phyloP scores from a whole-genome alignment of 1,284 basidiomycete genomes.

The Cutaneotrichosporon mucoides region DNA sequence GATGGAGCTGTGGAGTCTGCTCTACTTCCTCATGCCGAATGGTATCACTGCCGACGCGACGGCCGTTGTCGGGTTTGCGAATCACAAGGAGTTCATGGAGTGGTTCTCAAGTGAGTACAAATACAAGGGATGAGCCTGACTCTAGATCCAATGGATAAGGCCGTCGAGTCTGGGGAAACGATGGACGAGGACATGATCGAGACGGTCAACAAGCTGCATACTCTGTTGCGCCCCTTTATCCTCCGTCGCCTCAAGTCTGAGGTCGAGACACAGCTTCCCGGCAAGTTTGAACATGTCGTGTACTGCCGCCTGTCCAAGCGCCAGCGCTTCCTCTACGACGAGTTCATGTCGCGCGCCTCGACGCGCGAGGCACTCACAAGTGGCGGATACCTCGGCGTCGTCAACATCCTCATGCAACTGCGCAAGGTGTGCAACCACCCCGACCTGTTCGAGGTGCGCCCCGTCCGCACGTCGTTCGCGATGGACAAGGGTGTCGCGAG shows the following conservation, averaged over 20 bases:
- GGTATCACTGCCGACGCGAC: constrained; percentile 51
- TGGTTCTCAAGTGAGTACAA: constrained; percentile 87
- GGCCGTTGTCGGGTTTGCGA: constrained; percentile 75
- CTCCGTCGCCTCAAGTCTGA: constrained; percentile 93
- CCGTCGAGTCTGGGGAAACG: constrained; percentile 77
- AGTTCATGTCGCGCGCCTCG: constrained; percentile 90
- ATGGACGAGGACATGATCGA: constrained; percentile 80
- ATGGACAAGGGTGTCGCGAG: constrained; percentile 75
- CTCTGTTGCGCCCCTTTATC: constrained; percentile 86
- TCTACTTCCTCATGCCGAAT: constrained; percentile 93
- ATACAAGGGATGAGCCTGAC: background rate
- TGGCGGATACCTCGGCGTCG: constrained; percentile 75
- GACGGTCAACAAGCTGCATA: constrained; percentile 85
- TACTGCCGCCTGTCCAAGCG: constrained; percentile 89
- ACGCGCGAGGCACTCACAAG: constrained; percentile 81
- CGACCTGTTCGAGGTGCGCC: constrained; percentile 90
- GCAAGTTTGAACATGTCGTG: constrained; percentile 91
- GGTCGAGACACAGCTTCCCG: constrained; percentile 94
- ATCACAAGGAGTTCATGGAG: constrained; percentile 88
- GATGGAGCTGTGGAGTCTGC: constrained; percentile 89
- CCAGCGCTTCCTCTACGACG: constrained; percentile 95
- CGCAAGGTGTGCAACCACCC: constrained; percentile 95
- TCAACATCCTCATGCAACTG: constrained; percentile 96
- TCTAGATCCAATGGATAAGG: constrained; percentile 84
- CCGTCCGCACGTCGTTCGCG: constrained; percentile 86